phyloP scores from a whole-genome alignment of 2,329 filamentous ascomycete species.

The Ascochyta fabae region DNA sequence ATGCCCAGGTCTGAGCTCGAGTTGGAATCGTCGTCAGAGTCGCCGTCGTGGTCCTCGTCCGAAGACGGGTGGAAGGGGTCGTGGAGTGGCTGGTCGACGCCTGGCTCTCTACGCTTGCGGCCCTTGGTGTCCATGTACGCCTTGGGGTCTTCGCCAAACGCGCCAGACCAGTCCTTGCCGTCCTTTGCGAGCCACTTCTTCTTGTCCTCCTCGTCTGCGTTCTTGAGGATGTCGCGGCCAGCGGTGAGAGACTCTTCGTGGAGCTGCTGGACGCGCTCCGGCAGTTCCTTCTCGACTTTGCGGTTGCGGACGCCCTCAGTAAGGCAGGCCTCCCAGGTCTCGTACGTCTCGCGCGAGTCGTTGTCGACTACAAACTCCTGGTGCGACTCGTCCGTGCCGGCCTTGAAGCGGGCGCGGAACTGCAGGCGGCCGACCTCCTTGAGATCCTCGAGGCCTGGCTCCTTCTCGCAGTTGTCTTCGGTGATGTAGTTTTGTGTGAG shows the following conservation, averaged over 20 bases:
- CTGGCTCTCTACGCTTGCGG: constrained; percentile 63
- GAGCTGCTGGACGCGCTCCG: constrained; percentile 72
- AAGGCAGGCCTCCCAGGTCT: constrained; percentile 91
- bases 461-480: constrained; percentile 70
- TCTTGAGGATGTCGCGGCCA: constrained; percentile 79
- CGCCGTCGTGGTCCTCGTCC: constrained; percentile 50
- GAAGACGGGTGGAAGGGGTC: constrained; percentile 58
- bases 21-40: constrained; percentile 49
- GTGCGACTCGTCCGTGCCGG: constrained; percentile 88
- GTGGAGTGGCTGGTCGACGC: constrained; percentile 58
- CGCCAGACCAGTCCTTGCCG: constrained; percentile 85
- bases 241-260: constrained; percentile 83
- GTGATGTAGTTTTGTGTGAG: constrained; percentile 94
- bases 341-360: constrained; percentile 88
- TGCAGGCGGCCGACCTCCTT: constrained; percentile 80
- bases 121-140: constrained; percentile 62
- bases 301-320: constrained; percentile 81
- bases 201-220: constrained; percentile 74
- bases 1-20: constrained; percentile 63
- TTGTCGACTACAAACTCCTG: constrained; percentile 84
- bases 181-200: constrained; percentile 78
- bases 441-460: constrained; percentile 77
- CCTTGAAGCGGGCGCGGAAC: constrained; percentile 84
- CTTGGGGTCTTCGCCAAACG: constrained; percentile 79
- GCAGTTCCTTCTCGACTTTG: constrained; percentile 75